These are phyloP conservation scores for Blastocladiella emersonii DNA, from an alignment of 371 early-diverging fungal species.

Conservation along the genomic window DNA sequence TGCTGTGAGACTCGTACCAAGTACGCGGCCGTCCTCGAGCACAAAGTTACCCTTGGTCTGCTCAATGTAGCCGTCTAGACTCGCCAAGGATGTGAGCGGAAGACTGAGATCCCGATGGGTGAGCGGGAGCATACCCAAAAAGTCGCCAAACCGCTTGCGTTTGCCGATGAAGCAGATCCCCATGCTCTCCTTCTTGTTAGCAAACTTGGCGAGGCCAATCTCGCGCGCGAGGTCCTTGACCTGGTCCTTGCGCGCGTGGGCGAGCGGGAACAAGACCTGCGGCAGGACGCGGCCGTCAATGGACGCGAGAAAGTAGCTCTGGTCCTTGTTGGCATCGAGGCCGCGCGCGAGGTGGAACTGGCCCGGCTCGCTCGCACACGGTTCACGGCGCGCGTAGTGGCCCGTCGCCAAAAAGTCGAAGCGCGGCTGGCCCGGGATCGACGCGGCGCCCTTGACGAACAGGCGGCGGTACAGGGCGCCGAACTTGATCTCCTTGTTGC, in stretches of 20 bases:
- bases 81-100: too few relatives aligned
- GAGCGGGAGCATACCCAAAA: too few relatives aligned
- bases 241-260: slow-evolving; percentile 47
- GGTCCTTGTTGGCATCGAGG: slow-evolving; percentile 67
- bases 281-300: slow-evolving; percentile 19
- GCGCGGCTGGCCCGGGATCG: slow-evolving; percentile 3
- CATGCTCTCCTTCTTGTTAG: slow-evolving; percentile 76
- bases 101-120: too few relatives aligned
- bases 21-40: slow-evolving; percentile 34
- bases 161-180: slow-evolving; percentile 94
- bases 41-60: slow-evolving; percentile 45
- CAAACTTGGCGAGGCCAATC: slow-evolving; percentile 35
- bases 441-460: not conserved
- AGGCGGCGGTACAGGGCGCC: slow-evolving; percentile 41
- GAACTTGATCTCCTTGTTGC: slow-evolving; percentile 86
- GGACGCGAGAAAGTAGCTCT: slow-evolving; percentile 78
- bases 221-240: slow-evolving; percentile 55
- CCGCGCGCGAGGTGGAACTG: slow-evolving; percentile 16
- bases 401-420: slow-evolving; percentile 26
- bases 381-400: not conserved
- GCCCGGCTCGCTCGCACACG: not conserved
- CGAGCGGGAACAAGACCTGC: slow-evolving; percentile 71
- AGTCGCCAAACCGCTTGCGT: slow-evolving; percentile 54
- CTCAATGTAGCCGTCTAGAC: slow-evolving; percentile 21
- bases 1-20: slow-evolving; percentile 25